phyloP scores from a whole-genome alignment of 176 grass and related monocot species.

The Tillandsia fasciculata region DNA sequence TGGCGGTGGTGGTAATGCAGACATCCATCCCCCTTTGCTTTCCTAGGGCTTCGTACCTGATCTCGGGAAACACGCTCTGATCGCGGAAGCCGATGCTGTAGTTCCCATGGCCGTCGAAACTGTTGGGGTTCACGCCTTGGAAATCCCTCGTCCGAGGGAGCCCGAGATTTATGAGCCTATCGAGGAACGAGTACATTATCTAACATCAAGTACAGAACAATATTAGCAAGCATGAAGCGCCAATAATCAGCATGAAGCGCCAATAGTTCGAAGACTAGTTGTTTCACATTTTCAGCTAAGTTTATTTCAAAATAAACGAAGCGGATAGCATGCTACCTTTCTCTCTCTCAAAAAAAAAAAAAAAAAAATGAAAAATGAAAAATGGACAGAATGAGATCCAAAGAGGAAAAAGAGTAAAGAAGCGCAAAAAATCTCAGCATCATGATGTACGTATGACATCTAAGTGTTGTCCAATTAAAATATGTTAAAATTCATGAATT shows the following conservation, averaged over 20 bases:
- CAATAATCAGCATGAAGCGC: background rate
- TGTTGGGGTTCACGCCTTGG: slow-evolving; percentile 73
- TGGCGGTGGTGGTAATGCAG: slow-evolving; percentile 57
- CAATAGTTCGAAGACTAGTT: no score
- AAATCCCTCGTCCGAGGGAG: slow-evolving; percentile 84
- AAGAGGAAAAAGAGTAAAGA: no score
- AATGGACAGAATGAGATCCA: no score
- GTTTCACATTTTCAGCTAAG: no score
- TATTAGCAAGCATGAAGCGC: background rate
- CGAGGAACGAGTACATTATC: slow-evolving; percentile 87
- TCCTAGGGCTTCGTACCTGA: slow-evolving; percentile 65
- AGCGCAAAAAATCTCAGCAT: no score
- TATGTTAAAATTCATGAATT: no score
- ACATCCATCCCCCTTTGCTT: slow-evolving; percentile 95
- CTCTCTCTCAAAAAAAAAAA: no score
- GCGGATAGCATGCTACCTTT: no score
- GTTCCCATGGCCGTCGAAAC: slow-evolving; percentile 76
- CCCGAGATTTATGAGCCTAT: slow-evolving; percentile 88
- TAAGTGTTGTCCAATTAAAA: no score
- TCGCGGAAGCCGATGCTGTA: slow-evolving; percentile 59
- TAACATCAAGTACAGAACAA: slow-evolving; percentile 24
- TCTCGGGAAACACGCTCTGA: slow-evolving; percentile 80
- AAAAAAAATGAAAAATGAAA: no score
- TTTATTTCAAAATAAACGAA: no score
- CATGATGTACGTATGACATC: no score